A percentile compares a stretch with the other conserved stretches of the same genome.
Evolutionary conservation across 2,329 filamentous ascomycete species (phyloP).

Genomic region (Herpotrichia juniperi): DNA sequence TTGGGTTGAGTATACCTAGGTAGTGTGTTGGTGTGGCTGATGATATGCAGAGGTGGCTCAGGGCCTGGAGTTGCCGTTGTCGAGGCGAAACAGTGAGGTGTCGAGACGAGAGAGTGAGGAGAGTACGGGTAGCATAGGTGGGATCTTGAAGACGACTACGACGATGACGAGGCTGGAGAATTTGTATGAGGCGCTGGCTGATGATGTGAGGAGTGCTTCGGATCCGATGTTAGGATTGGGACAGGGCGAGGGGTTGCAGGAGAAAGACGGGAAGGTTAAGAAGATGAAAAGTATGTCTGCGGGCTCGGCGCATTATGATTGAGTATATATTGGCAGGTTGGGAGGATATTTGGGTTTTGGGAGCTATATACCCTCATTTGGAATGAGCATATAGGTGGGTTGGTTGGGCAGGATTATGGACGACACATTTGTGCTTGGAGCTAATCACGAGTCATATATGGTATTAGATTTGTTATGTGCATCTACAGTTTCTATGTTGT

Average conservation of each 20-base stretch:
- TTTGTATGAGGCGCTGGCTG: no score
- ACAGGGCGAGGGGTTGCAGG: background rate
- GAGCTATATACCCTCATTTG: slow-evolving; percentile 20
- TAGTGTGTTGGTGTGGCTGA: background rate
- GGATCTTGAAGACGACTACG: slow-evolving; percentile 5
- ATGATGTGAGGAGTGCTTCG: background rate
- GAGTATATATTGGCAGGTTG: slow-evolving; percentile 3
- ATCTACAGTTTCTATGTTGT: background rate
- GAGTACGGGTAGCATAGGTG: background rate
- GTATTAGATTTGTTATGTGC: background rate
- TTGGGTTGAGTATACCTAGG: slow-evolving; percentile 6
- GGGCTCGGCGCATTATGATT: background rate
- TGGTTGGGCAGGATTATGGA: no score
- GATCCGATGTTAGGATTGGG: background rate
- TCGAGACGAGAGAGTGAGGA: no score
- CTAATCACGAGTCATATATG: no score
- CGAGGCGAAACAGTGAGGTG: no score
- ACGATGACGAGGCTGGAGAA: background rate
- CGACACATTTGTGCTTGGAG: no score
- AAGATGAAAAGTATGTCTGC: background rate
- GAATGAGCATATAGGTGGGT: background rate
- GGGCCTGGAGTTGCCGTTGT: no score
- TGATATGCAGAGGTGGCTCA: background rate
- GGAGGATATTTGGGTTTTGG: slow-evolving; percentile 12
- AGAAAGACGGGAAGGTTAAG: background rate